Evolutionary conservation across 139 green algal species (phyloP).

Genomic region (Chlamydomonas schloesseri): DNA sequence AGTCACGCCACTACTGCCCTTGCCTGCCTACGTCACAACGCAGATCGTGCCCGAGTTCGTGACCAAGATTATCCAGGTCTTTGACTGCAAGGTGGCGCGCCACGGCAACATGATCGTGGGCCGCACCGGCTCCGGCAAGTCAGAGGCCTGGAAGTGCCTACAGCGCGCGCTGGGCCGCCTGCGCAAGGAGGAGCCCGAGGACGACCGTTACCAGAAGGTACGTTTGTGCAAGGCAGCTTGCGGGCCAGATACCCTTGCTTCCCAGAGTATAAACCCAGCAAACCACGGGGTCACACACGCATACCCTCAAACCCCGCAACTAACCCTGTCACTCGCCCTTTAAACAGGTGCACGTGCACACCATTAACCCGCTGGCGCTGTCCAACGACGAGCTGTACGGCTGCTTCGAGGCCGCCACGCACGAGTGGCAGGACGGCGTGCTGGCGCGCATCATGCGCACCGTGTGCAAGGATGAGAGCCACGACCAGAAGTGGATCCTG

Average conservation of each 20-base stretch:
- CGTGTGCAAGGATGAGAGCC: conserved; percentile 77
- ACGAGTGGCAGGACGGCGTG: conserved; percentile 85
- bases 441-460: conserved; percentile 82
- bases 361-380: conserved; percentile 88
- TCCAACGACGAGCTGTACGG: conserved; percentile 91
- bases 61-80: conserved; percentile 92
- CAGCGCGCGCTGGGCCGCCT: conserved; percentile 74
- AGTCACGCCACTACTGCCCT: no score
- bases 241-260: no score
- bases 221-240: no score
- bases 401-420: conserved; percentile 77
- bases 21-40: no score
- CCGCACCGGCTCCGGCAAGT: conserved; percentile 87
- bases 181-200: conserved; percentile 70
- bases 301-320: no score
- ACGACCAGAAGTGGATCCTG: conserved; percentile 84
- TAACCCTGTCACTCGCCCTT: no score
- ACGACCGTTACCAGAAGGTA: conserved; percentile 77
- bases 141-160: conserved; percentile 84
- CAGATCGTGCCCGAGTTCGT: conserved; percentile 87
- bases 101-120: conserved; percentile 96
- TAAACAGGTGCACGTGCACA: conserved; percentile 82
- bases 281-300: no score
- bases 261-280: no score
- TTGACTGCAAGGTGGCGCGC: conserved; percentile 91